phyloP scores from a whole-genome alignment of 2,329 filamentous ascomycete genomes.

The Ophiostoma pallidulum region DNA sequence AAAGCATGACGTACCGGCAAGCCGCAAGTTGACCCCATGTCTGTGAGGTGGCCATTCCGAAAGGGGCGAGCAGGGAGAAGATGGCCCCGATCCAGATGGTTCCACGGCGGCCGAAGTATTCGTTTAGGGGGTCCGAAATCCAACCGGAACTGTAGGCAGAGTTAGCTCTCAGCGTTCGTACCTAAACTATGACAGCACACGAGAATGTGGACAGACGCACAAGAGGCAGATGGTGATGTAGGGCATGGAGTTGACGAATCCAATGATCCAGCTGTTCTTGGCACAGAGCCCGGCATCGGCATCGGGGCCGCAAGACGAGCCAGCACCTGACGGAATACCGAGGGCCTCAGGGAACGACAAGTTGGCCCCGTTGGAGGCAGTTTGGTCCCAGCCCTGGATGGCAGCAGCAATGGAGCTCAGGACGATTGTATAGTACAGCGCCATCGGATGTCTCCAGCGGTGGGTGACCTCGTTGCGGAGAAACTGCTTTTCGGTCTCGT shows the following conservation, averaged over 20 bases:
- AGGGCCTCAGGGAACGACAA: slow-evolving; percentile 50
- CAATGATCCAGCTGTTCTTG: slow-evolving; percentile 50
- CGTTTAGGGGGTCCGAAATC: slow-evolving; percentile 51
- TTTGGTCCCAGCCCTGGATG: slow-evolving; percentile 60
- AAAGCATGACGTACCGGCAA: slow-evolving; percentile 29
- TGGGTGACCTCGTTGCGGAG: slow-evolving; percentile 45
- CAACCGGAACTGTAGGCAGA: slow-evolving; percentile 34
- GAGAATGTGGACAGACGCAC: no score
- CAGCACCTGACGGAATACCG: slow-evolving; percentile 30
- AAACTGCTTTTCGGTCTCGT: slow-evolving; percentile 37
- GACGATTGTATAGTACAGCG: slow-evolving; percentile 57
- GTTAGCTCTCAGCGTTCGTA: not conserved
- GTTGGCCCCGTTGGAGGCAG: slow-evolving; percentile 54
- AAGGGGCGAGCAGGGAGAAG: slow-evolving; percentile 57
- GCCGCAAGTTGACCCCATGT: slow-evolving; percentile 64
- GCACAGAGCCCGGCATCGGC: slow-evolving; percentile 28
- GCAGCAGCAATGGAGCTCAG: slow-evolving; percentile 61
- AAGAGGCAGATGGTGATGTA: slow-evolving; percentile 31
- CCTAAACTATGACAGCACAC: no score
- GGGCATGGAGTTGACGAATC: slow-evolving; percentile 45
- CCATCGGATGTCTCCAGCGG: slow-evolving; percentile 56
- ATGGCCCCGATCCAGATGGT: slow-evolving; percentile 69
- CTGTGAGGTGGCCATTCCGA: slow-evolving; percentile 62
- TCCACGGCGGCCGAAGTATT: slow-evolving; percentile 34
- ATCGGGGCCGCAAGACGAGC: slow-evolving; percentile 24